Evolutionary conservation across 169 alveolate genomes (phyloP), one percentile per base, ranked within the genome.

Genomic region (Plasmodium inui): DNA sequence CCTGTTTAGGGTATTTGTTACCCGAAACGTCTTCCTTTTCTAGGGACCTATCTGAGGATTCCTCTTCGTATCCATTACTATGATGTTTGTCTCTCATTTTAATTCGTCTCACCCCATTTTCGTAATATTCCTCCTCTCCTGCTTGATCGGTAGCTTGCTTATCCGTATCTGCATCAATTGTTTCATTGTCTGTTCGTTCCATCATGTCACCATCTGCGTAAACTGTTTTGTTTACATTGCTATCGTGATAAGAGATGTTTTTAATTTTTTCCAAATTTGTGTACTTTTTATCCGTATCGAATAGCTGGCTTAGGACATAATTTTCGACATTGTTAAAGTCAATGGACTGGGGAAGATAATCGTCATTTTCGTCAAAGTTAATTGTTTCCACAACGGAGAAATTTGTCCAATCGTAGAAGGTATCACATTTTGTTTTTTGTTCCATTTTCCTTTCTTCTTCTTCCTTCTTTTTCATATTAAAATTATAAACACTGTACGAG

Each of bases 311-410:
- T 88, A 88, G 50, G 41, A 88, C 94, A 88, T 88, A 88, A 78
- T 88, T 88, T 46, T 88, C 94, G 1, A 88, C 94, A 88, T 88
- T 88, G 81, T 88, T 88, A 79, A 88, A 88, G 81, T 88, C 94
- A 26, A 88, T 88, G n/a, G 94, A 88, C 22, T 80, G 88, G 9
- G 94, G 94, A n/a, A 88, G 71, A 78, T 46, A 26, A 7, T 78
- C 81, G 26, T 57, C 41, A 80, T 88, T 32, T 37, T 88, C 94
- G 22, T 88, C 94, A 88, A 98, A 96, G 74, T 97, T 98, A 70
- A 98, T 98, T 17, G 98, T 97, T 83, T 97, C 98, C 0, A 97
- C 99, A 32, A 97, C 97, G n/a, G 97, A 95, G 82, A 98, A 98
- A 90, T 96, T 98, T 82, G 96, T 94, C 99, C 99, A 98, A 90